Evolutionary conservation across 2,329 filamentous ascomycete genomes (phyloP).

Genomic region (Thelonectria olida): DNA sequence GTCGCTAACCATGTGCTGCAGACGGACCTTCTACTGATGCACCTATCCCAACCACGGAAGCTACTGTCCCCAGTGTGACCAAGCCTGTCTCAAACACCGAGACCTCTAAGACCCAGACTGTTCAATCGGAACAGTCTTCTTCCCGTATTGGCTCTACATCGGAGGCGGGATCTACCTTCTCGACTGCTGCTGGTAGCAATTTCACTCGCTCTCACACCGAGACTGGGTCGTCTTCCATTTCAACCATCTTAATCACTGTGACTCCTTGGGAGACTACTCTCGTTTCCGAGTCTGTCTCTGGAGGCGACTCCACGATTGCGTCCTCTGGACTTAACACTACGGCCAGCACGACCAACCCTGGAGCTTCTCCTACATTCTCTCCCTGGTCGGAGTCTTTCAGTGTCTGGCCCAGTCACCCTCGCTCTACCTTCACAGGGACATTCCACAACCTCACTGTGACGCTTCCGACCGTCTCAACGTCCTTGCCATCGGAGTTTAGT

Average conservation of each 20-base stretch:
- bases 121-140: not conserved
- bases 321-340: not conserved
- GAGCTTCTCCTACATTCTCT: not conserved
- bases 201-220: not conserved
- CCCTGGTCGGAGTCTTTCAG: not conserved
- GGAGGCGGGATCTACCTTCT: not conserved
- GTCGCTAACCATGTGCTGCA: constrained; percentile 21
- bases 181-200: not conserved
- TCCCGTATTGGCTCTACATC: not conserved
- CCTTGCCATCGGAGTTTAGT: not conserved
- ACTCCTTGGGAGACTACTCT: not conserved
- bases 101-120: not conserved
- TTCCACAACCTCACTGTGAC: not conserved
- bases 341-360: not conserved
- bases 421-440: not conserved
- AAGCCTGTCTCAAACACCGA: not conserved
- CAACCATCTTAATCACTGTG: not conserved
- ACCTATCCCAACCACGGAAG: not conserved
- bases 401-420: not conserved
- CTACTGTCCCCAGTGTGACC: not conserved
- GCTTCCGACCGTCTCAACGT: not conserved
- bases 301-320: not conserved
- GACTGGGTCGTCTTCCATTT: not conserved
- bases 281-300: not conserved
- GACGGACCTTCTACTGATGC: constrained; percentile 13